phyloP scores from a whole-genome alignment of 768 basidiomycete genomes.

The Baorangia bicolor region DNA sequence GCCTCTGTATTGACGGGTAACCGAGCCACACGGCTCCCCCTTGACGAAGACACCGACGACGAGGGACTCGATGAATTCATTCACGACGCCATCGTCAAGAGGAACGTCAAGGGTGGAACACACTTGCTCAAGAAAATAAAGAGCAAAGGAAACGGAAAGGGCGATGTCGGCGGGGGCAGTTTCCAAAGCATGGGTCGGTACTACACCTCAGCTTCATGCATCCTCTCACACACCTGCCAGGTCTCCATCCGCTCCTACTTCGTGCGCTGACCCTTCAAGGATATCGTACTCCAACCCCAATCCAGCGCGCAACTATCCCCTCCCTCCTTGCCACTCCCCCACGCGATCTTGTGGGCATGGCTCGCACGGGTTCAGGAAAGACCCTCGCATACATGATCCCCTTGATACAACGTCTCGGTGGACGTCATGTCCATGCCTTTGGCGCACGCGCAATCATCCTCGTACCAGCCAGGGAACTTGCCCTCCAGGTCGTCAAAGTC shows the following conservation, averaged over 20 bases:
- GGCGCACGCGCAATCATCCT: conserved; percentile 87
- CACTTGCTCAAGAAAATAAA: conserved; percentile 76
- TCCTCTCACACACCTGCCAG: conserved; percentile 37
- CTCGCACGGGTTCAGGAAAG: conserved; percentile 96
- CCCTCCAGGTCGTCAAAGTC: conserved; percentile 89
- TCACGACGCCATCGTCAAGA: conserved; percentile 64
- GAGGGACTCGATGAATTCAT: conserved; percentile 67
- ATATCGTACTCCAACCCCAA: conserved; percentile 93
- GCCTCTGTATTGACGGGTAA: conserved; percentile 52
- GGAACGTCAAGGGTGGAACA: conserved; percentile 73
- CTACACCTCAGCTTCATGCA: not conserved
- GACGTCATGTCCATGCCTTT: conserved; percentile 73
- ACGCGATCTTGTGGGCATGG: conserved; percentile 96
- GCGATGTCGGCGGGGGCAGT: conserved; percentile 87
- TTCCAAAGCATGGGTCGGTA: conserved; percentile 93
- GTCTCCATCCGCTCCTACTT: conserved; percentile 79
- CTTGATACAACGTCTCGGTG: conserved; percentile 81
- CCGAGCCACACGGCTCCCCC: not conserved
- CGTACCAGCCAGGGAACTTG: conserved; percentile 91
- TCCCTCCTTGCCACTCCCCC: conserved; percentile 80
- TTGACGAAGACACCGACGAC: conserved; percentile 32
- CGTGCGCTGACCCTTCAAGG: conserved; percentile 89
- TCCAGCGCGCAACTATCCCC: conserved; percentile 90
- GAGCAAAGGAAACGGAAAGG: conserved; percentile 68
- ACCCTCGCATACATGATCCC: conserved; percentile 96